A percentile compares a stretch with the other conserved stretches of the same genome.
Conservation (phyloP, 192 early-diverging fungal genomes). For the Geranomyces michiganensis region DNA sequence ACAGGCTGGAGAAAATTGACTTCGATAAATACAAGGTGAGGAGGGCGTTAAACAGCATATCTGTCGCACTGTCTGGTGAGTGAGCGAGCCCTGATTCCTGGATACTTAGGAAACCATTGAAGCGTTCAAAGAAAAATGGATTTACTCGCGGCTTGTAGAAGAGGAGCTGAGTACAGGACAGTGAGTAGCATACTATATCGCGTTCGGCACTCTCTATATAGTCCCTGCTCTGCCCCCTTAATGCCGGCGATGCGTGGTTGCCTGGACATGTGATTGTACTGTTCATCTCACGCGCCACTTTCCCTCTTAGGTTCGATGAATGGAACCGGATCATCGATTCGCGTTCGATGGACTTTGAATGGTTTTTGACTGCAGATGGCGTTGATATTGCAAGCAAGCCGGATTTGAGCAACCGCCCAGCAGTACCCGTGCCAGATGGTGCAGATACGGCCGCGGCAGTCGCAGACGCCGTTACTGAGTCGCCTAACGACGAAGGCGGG, state of each 20-base stretch:
- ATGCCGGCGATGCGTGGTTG: too few relatives aligned
- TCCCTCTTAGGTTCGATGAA: constrained; percentile 55
- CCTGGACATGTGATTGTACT: too few relatives aligned
- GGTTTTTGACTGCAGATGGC: constrained; percentile 67
- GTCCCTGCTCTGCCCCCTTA: too few relatives aligned
- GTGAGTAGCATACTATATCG: too few relatives aligned
- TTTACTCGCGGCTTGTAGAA: constrained; percentile 78
- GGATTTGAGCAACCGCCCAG: constrained; percentile 9
- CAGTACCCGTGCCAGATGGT: too few relatives aligned
- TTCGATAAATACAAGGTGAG: constrained; percentile 23
- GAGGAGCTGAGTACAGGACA: constrained; percentile 69
- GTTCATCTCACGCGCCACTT: background rate
- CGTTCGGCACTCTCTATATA: too few relatives aligned
- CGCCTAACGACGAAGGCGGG: constrained; percentile 23
- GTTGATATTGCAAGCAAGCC: constrained; percentile 56
- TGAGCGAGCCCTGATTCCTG: too few relatives aligned
- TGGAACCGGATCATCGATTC: constrained; percentile 66
- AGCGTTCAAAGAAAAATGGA: constrained; percentile 84
- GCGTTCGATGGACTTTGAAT: constrained; percentile 56
- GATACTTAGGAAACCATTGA: constrained; percentile 70
- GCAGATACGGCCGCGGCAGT: background rate
- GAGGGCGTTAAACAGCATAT: too few relatives aligned
- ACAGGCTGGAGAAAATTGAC: background rate
- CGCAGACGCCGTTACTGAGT: constrained; percentile 23
- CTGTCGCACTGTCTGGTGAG: background rate